These are phyloP conservation scores for Neonothopanus nambi DNA, from an alignment of 1,284 basidiomycete genomes.

Conservation along the genomic window DNA sequence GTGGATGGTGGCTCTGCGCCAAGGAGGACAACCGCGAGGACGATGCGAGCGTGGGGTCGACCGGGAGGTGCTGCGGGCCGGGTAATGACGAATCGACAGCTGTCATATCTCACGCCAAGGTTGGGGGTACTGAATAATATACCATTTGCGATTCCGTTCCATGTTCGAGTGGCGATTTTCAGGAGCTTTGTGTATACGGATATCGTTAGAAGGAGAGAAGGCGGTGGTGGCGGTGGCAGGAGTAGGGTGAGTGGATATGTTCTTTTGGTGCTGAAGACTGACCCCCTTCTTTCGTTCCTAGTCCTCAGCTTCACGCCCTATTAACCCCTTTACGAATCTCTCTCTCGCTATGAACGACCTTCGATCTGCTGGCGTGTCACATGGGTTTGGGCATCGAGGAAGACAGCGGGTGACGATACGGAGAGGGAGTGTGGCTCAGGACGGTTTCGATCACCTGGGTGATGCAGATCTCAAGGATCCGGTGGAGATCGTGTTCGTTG, in stretches of 20 bases:
- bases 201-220: conserved; percentile 5
- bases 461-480: conserved; percentile 79
- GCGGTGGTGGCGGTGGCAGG: neutral
- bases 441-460: conserved; percentile 82
- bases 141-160: conserved; percentile 95
- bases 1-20: conserved; percentile 40
- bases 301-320: neutral
- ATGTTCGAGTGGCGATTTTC: conserved; percentile 88
- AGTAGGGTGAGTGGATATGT: neutral
- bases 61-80: no score
- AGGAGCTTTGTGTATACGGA: conserved; percentile 65
- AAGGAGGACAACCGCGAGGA: conserved; percentile 52
- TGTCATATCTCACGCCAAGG: conserved; percentile 83
- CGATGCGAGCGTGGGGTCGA: neutral
- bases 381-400: conserved; percentile 21
- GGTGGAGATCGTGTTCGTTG: conserved; percentile 88
- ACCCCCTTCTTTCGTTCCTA: neutral
- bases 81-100: conserved; percentile 56
- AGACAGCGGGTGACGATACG: conserved; percentile 66
- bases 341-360: neutral
- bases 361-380: conserved; percentile 16
- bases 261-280: neutral
- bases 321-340: conserved; percentile 1
- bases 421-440: conserved; percentile 78
- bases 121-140: conserved; percentile 94